These are phyloP conservation scores for Mycena maculata DNA, from an alignment of 768 basidiomycete species.

Conservation along the genomic window DNA sequence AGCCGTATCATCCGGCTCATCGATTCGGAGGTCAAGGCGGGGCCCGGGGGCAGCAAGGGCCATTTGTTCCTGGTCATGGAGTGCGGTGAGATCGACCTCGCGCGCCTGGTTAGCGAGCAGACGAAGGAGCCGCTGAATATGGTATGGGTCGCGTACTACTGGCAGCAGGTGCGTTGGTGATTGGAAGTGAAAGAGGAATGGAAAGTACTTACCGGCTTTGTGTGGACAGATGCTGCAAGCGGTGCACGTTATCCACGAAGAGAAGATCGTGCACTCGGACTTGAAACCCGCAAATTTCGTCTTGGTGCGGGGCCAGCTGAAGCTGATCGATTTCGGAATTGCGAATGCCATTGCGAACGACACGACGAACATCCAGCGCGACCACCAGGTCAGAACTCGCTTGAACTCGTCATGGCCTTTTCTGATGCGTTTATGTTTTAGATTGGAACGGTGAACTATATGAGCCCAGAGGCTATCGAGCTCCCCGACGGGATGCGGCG, in stretches of 20 bases:
- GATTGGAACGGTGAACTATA: slow-evolving; percentile 98
- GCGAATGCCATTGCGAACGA: slow-evolving; percentile 99
- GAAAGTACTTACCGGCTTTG: slow-evolving; percentile 9
- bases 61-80: slow-evolving; percentile 93
- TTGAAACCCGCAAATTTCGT: slow-evolving; percentile 99
- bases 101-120: slow-evolving; percentile 85
- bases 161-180: slow-evolving; percentile 83
- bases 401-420: not conserved
- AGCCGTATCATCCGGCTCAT: slow-evolving; percentile 90
- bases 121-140: slow-evolving; percentile 87
- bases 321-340: slow-evolving; percentile 99
- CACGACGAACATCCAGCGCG: slow-evolving; percentile 97
- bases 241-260: slow-evolving; percentile 97
- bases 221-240: slow-evolving; percentile 90
- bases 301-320: slow-evolving; percentile 92
- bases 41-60: slow-evolving; percentile 77
- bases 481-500: slow-evolving; percentile 87
- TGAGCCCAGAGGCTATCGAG: slow-evolving; percentile 98
- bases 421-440: slow-evolving; percentile 44
- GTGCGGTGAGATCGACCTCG: slow-evolving; percentile 94
- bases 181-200: not conserved
- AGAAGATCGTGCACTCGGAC: slow-evolving; percentile 99
- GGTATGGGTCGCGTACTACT: slow-evolving; percentile 95
- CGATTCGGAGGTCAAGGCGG: slow-evolving; percentile 88
- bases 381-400: slow-evolving; percentile 79